These are phyloP conservation scores for Metschnikowia cerradonensis DNA, from an alignment of 805 yeast genomes.

Conservation along the genomic window DNA sequence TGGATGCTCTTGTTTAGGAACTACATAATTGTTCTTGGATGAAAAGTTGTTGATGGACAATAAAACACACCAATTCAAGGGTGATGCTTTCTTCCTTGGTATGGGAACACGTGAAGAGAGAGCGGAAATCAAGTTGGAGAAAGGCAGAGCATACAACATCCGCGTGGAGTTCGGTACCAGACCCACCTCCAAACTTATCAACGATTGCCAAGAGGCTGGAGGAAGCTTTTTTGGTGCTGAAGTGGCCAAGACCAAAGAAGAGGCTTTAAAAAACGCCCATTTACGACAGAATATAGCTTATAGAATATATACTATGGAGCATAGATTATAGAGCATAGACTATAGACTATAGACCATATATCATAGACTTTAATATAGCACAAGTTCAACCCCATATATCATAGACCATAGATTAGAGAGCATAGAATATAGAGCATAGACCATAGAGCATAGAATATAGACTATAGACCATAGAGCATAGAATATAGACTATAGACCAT, in stretches of 20 bases:
- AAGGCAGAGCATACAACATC: constrained; percentile 44
- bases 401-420: too few species aligned
- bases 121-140: constrained; percentile 34
- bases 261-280: constrained; percentile 22
- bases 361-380: too few species aligned
- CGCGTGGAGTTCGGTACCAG: constrained; percentile 51
- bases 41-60: constrained; percentile 53
- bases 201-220: constrained; percentile 18
- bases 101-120: constrained; percentile 51
- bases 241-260: constrained; percentile 18
- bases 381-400: too few species aligned
- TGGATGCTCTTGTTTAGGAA: constrained; percentile 51
- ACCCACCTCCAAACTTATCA: constrained; percentile 27
- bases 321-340: too few species aligned
- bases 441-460: too few species aligned
- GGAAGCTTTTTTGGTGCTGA: constrained; percentile 27
- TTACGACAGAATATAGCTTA: too few species aligned
- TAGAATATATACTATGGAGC: too few species aligned
- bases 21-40: constrained; percentile 52
- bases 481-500: too few species aligned
- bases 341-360: too few species aligned
- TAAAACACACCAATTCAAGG: constrained; percentile 47
- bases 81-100: constrained; percentile 48
- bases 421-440: too few species aligned
- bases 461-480: too few species aligned